A percentile compares a stretch with the other conserved stretches of the same genome.
These are phyloP conservation scores for Penicillium glabrum DNA, from an alignment of 2,329 filamentous ascomycete species.

Conservation along the genomic window DNA sequence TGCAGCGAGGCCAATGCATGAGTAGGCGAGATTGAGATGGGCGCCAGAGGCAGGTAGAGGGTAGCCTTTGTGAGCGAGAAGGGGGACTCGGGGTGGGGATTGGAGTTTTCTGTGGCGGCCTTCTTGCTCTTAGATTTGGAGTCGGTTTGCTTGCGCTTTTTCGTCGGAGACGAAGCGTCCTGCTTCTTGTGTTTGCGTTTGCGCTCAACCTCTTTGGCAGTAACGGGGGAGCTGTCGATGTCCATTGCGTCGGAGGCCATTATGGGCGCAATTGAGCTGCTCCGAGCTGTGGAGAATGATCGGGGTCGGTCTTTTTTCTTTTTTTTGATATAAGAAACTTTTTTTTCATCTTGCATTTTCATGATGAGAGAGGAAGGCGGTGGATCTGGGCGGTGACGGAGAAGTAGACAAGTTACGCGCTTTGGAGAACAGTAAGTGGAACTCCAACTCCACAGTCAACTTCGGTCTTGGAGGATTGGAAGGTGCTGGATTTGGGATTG, in stretches of 20 bases:
- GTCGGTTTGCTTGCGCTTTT: constrained; percentile 39
- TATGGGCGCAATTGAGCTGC: constrained; percentile 23
- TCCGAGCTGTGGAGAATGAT: constrained; percentile 16
- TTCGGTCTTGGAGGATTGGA: not conserved
- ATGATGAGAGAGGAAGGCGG: constrained; percentile 25
- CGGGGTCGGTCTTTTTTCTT: constrained; percentile 15
- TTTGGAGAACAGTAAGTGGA: not conserved
- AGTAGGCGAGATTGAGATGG: constrained; percentile 53
- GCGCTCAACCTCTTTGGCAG: constrained; percentile 30
- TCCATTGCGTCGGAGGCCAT: constrained; percentile 45
- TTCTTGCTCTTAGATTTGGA: constrained; percentile 27
- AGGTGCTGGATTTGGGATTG: not conserved
- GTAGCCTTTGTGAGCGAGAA: constrained; percentile 79
- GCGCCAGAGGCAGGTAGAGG: constrained; percentile 64
- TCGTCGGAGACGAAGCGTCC: constrained; percentile 41
- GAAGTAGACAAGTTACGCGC: not conserved
- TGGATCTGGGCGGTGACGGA: constrained; percentile 25
- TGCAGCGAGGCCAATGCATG: constrained; percentile 58
- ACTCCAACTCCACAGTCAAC: not conserved
- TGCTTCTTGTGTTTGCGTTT: constrained; percentile 49
- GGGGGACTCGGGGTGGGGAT: constrained; percentile 56
- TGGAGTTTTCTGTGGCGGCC: constrained; percentile 15
- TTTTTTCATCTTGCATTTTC: constrained; percentile 29
- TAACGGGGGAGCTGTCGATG: constrained; percentile 29
- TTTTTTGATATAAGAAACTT: constrained; percentile 24